A percentile compares a stretch with the other conserved stretches of the same genome.
phyloP scores from a whole-genome alignment of 768 basidiomycete species.

The Trametes meyenii region DNA sequence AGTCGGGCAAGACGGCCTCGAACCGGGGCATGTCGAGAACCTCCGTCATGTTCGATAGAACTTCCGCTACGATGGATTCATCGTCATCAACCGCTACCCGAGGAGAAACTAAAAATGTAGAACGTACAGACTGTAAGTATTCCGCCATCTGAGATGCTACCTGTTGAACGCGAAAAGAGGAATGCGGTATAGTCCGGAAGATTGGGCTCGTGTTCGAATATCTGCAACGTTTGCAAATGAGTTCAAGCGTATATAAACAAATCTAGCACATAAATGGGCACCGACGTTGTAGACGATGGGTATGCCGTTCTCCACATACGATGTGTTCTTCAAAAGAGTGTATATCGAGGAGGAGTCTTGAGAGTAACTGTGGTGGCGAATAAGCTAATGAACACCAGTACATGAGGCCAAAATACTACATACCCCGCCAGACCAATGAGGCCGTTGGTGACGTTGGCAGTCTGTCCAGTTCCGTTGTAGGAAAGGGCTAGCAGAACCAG shows the following conservation, averaged over 20 bases:
- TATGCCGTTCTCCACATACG: constrained; percentile 5
- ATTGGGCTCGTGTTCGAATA: constrained; percentile 12
- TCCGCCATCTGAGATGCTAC: constrained; percentile 13
- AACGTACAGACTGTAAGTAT: constrained; percentile 17
- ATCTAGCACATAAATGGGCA: background rate
- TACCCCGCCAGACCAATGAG: constrained; percentile 14
- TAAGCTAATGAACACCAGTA: background rate
- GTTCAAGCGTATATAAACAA: background rate
- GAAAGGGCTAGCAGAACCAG: background rate
- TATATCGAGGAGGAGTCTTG: background rate
- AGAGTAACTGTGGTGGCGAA: too few relatives aligned
- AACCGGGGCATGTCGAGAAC: constrained; percentile 8
- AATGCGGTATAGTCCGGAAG: constrained; percentile 14
- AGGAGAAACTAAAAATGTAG: too few relatives aligned
- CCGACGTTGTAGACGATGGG: constrained; percentile 13
- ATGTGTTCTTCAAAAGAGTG: background rate
- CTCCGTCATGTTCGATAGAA: constrained; percentile 11
- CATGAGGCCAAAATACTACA: background rate
- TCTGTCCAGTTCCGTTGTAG: background rate
- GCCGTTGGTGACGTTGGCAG: background rate
- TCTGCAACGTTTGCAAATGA: background rate
- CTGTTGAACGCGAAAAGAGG: constrained; percentile 13
- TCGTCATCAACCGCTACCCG: too few relatives aligned
- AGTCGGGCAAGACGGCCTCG: background rate
- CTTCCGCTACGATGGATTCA: background rate